phyloP scores from a whole-genome alignment of 2,329 filamentous ascomycete genomes.

The Aureobasidium mangrovei region DNA sequence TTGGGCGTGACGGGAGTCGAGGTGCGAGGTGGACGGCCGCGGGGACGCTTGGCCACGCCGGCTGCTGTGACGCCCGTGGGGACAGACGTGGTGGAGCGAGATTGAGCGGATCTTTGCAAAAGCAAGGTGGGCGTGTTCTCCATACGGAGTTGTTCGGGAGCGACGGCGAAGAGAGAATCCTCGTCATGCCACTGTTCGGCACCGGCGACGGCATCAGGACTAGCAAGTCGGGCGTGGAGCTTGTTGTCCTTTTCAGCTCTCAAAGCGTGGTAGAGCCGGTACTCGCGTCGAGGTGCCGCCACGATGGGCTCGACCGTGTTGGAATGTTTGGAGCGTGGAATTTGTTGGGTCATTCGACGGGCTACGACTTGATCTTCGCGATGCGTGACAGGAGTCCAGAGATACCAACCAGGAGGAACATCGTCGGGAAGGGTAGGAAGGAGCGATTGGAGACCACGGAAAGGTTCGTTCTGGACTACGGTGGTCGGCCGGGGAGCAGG shows the following conservation, averaged over 20 bases:
- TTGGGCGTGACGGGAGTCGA: not conserved
- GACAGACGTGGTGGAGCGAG: too few species aligned
- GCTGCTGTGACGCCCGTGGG: too few species aligned
- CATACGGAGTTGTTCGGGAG: too few species aligned
- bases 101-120: too few species aligned
- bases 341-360: not conserved
- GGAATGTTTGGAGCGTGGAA: not conserved
- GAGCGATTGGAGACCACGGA: not conserved
- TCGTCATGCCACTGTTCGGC: not conserved
- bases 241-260: too few species aligned
- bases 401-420: not conserved
- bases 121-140: too few species aligned
- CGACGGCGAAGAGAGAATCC: too few species aligned
- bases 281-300: not conserved
- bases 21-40: too few species aligned
- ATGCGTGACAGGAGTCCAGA: not conserved
- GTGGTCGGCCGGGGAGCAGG: not conserved
- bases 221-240: not conserved
- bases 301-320: not conserved
- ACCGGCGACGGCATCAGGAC: not conserved
- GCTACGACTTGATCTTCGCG: not conserved
- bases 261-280: too few species aligned
- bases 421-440: not conserved
- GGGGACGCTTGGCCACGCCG: too few species aligned
- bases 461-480: not conserved